These are phyloP conservation scores for Lichtheimia ornata DNA, from an alignment of 371 early-diverging fungal species.

Conservation along the genomic window DNA sequence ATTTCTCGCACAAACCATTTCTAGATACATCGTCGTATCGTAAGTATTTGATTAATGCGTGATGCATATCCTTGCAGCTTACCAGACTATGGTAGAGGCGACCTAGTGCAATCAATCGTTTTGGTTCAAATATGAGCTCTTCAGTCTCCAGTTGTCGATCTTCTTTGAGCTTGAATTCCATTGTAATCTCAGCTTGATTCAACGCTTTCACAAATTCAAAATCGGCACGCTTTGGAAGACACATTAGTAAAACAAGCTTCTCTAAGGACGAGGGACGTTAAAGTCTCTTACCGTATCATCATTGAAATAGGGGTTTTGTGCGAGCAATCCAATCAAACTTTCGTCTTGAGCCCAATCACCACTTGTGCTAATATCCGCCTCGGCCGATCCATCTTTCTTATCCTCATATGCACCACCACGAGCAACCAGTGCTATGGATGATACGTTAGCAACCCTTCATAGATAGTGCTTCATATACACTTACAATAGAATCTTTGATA, in stretches of 20 bases:
- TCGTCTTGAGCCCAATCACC: conserved; percentile 84
- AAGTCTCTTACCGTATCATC: conserved; percentile 41
- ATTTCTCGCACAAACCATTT: conserved; percentile 79
- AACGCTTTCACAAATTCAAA: conserved; percentile 39
- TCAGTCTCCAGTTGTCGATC: conserved; percentile 75
- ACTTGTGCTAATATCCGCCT: conserved; percentile 55
- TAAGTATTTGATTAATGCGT: too few relatives aligned
- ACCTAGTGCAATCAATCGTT: conserved; percentile 74
- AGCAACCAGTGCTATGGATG: conserved; percentile 51
- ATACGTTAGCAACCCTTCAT: neutral
- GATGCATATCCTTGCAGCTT: conserved; percentile 16
- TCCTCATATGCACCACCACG: conserved; percentile 46
- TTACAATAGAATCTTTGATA: conserved; percentile 69
- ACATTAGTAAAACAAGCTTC: conserved; percentile 3
- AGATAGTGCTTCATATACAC: neutral
- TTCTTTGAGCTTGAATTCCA: conserved; percentile 79
- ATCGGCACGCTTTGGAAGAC: conserved; percentile 29
- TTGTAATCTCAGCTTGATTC: conserved; percentile 67
- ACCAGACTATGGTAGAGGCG: conserved; percentile 83
- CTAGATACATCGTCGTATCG: conserved; percentile 20
- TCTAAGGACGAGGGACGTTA: too few relatives aligned
- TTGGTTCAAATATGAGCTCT: conserved; percentile 85
- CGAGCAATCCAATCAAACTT: conserved; percentile 64
- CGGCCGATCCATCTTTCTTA: conserved; percentile 35
- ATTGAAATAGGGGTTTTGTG: conserved; percentile 64